These are phyloP conservation scores for Hymenotorrendiella dingleyae DNA, from an alignment of 2,329 filamentous ascomycete genomes.

Conservation along the genomic window DNA sequence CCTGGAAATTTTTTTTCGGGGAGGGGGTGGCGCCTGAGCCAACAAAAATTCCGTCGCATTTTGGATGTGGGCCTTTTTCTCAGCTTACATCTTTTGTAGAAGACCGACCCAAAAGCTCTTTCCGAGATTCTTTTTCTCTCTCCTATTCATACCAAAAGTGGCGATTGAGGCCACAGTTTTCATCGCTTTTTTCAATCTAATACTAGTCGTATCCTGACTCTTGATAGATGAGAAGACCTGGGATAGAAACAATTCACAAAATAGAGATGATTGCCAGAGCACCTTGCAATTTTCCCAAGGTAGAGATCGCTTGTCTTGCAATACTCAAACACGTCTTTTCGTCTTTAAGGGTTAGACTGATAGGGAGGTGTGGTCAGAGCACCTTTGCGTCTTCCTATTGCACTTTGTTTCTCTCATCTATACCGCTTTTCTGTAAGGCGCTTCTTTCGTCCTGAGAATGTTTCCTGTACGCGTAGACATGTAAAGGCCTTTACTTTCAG, in stretches of 20 bases:
- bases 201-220: not conserved
- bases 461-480: too few relatives aligned
- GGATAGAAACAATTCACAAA: constrained; percentile 7
- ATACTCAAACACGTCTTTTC: too few relatives aligned
- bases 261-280: not conserved
- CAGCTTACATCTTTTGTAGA: not conserved
- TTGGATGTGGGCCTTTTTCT: not conserved
- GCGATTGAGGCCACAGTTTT: constrained; percentile 6
- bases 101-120: too few relatives aligned
- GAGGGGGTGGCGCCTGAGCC: not conserved
- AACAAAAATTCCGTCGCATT: not conserved
- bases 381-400: too few relatives aligned
- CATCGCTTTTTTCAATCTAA: not conserved
- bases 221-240: constrained; percentile 4
- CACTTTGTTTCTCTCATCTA: too few relatives aligned
- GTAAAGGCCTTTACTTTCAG: not conserved
- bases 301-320: too few relatives aligned
- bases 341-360: too few relatives aligned
- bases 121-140: too few relatives aligned
- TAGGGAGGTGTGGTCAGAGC: too few relatives aligned
- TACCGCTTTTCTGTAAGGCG: not conserved
- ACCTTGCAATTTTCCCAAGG: too few relatives aligned
- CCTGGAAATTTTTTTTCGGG: not conserved
- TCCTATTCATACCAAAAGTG: constrained; percentile 4
- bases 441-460: not conserved